These are phyloP conservation scores for Puccinia polysora DNA, from an alignment of 1,284 basidiomycete genomes.

Conservation along the genomic window DNA sequence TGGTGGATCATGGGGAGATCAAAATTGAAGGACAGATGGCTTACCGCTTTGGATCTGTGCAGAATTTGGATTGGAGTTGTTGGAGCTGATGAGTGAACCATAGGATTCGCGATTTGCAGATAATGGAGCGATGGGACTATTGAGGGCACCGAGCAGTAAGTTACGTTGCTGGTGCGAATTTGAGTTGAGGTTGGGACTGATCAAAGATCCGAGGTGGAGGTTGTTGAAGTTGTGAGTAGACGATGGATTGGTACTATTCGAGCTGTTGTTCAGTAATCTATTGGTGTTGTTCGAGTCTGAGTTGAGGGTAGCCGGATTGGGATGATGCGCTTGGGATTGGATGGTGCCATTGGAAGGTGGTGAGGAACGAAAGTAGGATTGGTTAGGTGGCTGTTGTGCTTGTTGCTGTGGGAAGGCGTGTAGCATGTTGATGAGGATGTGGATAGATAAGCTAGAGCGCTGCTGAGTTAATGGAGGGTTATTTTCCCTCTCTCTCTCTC, in stretches of 20 bases:
- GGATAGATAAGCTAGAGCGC: background rate
- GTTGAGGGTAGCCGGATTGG: background rate
- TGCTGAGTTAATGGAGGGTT: too few species aligned
- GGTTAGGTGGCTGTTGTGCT: background rate
- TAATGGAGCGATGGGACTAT: slow-evolving; percentile 23
- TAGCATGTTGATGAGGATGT: background rate
- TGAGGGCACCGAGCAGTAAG: slow-evolving; percentile 29
- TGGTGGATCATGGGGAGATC: too few species aligned
- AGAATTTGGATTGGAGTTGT: background rate
- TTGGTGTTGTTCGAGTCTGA: background rate
- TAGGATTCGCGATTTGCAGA: slow-evolving; percentile 16
- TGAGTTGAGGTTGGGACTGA: slow-evolving; percentile 31
- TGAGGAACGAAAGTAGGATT: slow-evolving; percentile 14
- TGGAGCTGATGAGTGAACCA: background rate
- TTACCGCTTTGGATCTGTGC: slow-evolving; percentile 23
- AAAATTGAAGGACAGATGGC: too few species aligned
- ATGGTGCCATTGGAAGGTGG: background rate
- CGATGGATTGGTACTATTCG: background rate
- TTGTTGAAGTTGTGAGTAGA: slow-evolving; percentile 14
- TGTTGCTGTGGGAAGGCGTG: slow-evolving; percentile 8
- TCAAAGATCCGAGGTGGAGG: slow-evolving; percentile 17
- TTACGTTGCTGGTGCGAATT: slow-evolving; percentile 38
- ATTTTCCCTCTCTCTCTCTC: too few species aligned
- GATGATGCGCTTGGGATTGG: background rate
- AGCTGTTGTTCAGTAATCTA: background rate